Evolutionary conservation across 305 asterid genomes (phyloP).

Genomic region (Fraxinus ornus): DNA sequence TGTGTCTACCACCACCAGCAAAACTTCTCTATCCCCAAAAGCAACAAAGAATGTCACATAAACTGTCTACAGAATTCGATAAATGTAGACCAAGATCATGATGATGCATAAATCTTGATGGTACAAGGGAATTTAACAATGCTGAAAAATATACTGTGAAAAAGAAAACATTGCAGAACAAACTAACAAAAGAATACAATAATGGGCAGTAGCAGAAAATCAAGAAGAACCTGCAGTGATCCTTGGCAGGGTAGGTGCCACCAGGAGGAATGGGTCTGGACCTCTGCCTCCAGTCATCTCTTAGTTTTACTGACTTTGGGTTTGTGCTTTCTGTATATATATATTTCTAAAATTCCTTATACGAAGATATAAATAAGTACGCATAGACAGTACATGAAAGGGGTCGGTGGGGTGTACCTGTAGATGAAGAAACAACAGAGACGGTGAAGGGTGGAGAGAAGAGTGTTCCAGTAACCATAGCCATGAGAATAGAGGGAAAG

Average conservation of each 20-base stretch:
- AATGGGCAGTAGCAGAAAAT: neutral
- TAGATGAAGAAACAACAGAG: slow-evolving; percentile 49
- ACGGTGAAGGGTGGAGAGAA: slow-evolving; percentile 41
- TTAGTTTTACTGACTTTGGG: slow-evolving; percentile 55
- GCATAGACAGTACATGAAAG: neutral
- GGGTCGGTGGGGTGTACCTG: slow-evolving; percentile 31
- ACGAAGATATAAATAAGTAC: neutral
- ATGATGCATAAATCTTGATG: neutral
- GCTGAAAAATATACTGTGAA: neutral
- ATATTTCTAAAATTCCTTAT: neutral
- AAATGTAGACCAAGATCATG: neutral
- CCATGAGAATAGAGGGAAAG: slow-evolving; percentile 36
- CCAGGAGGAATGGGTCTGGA: slow-evolving; percentile 90
- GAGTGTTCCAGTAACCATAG: slow-evolving; percentile 48
- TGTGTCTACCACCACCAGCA: neutral
- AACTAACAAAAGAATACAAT: neutral
- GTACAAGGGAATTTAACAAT: neutral
- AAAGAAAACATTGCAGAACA: neutral
- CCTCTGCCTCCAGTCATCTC: slow-evolving; percentile 90
- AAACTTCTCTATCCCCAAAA: slow-evolving; percentile 9
- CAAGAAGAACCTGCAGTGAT: slow-evolving; percentile 83
- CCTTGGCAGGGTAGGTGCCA: slow-evolving; percentile 96
- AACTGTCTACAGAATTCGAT: neutral
- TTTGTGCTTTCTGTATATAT: slow-evolving; percentile 43
- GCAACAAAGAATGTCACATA: neutral